Evolutionary conservation across 2,329 filamentous ascomycete species (phyloP), one percentile per base, ranked within the genome.

Genomic region (Sporothrix inflata): DNA sequence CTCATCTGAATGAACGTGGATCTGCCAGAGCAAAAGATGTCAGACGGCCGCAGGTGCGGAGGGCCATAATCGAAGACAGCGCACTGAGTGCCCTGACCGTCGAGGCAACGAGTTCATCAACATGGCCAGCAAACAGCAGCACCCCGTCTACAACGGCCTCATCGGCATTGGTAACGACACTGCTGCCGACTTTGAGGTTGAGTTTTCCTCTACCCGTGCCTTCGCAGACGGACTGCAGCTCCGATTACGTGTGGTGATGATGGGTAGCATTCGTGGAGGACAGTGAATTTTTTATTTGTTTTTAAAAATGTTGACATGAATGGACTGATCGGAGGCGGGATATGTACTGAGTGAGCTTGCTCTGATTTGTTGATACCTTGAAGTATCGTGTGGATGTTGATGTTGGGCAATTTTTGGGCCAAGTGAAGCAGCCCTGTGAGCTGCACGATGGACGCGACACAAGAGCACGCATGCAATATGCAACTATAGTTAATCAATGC

Each of bases 171-270:
- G 42, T 42, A 21, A 61, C 57, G 16, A 74, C 69, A 1, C 40
- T 74, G 19, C 24, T 63, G 14, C 74, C 74, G 19, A 71, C 68
- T 0, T 42, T 74, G 45, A 27, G 24, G 6, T 42, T 65, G 6
- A 30, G 11, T 2, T 74, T 66, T 16, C 74, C 74, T 14, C 40
- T 67, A 8, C 74, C 74, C 9, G 16, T 75, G 14, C 74, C 74
- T 11, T 75, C 74, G 30, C 74, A 75, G 55, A 75, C 74, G 0
- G 74, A 75, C 65, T 75, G 74, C 72, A 70, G 63, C n/a, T 75
- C 16, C 34, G 63, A 61, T 24, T 75, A 75, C 27, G 21, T 34
- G 1, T 75, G 74, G 74, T 73, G 51, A 69, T n/a, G 7, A 69
- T n/a, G 7, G 24, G 12, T 5, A 5, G 21, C 7, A 30, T 53